Evolutionary conservation across 2,329 filamentous ascomycete genomes (phyloP).

Genomic region (Zasmidium citrigriseum): DNA sequence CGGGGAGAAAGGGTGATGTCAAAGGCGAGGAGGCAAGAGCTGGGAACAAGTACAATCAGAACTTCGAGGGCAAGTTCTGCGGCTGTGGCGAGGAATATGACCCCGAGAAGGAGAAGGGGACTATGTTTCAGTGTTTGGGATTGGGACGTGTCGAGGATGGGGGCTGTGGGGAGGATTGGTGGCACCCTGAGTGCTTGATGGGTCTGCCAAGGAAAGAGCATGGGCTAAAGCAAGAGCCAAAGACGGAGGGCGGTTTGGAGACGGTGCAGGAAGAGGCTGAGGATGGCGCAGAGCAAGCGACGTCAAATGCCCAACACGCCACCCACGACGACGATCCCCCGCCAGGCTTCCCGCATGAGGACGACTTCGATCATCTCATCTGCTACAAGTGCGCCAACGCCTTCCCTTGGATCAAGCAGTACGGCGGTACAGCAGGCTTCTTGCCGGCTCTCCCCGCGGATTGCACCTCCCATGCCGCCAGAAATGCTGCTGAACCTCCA

Average conservation of each 20-base stretch:
- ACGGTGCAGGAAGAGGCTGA: constrained; percentile 32
- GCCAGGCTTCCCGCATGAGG: constrained; percentile 83
- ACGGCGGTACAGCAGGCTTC: constrained; percentile 79
- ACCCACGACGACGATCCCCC: constrained; percentile 67
- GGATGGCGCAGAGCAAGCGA: constrained; percentile 34
- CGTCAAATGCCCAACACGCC: constrained; percentile 37
- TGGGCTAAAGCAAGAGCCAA: constrained; percentile 31
- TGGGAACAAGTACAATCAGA: constrained; percentile 90
- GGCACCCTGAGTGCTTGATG: constrained; percentile 88
- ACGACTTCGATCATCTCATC: constrained; percentile 84
- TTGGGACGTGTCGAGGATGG: constrained; percentile 77
- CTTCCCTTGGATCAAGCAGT: constrained; percentile 87
- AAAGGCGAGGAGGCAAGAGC: constrained; percentile 71
- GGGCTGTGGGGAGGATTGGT: constrained; percentile 97
- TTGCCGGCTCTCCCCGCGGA: constrained; percentile 65
- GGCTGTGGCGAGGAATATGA: constrained; percentile 87
- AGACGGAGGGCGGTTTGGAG: constrained; percentile 25
- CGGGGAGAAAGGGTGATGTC: constrained; percentile 74
- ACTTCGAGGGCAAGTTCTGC: constrained; percentile 91
- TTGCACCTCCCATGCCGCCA: neutral
- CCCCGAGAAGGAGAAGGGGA: constrained; percentile 84
- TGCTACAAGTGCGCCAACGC: constrained; percentile 93
- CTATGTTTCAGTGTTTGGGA: constrained; percentile 96
- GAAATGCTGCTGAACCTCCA: neutral
- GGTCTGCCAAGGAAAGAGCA: constrained; percentile 71